Percentiles rank a stretch among this genome's conserved stretches.
phyloP scores from a whole-genome alignment of 2,329 filamentous ascomycete genomes.

The Elsinoe batatas region DNA sequence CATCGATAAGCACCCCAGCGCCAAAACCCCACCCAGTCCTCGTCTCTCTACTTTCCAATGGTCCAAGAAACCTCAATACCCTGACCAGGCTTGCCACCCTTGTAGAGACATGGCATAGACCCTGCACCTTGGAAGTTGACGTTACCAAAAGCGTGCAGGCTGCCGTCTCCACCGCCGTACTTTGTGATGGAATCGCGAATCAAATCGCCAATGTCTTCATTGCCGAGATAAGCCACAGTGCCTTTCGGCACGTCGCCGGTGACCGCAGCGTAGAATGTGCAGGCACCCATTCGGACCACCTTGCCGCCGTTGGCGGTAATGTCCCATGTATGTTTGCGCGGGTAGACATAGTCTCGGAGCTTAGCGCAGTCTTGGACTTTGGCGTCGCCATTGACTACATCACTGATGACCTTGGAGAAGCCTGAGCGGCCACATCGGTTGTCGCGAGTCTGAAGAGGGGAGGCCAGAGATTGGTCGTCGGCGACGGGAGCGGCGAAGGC shows the following conservation, averaged over 20 bases:
- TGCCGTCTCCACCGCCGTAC: background rate
- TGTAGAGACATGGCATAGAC: background rate
- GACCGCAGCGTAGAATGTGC: slow-evolving; percentile 3
- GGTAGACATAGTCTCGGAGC: background rate
- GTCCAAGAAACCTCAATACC: slow-evolving; percentile 4
- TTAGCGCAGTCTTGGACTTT: background rate
- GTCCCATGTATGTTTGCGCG: background rate
- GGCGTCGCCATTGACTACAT: background rate
- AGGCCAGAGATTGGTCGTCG: background rate
- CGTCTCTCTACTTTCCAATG: background rate
- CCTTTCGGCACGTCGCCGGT: background rate
- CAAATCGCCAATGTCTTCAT: background rate
- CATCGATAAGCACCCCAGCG: too few relatives aligned
- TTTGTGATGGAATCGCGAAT: background rate
- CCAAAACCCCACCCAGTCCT: too few relatives aligned
- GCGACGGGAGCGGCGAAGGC: background rate
- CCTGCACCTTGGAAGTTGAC: background rate
- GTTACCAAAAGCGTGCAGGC: background rate
- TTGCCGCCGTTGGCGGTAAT: background rate
- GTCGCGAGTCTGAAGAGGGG: background rate
- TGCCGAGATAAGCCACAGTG: background rate
- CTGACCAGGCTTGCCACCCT: background rate
- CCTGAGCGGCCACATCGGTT: background rate
- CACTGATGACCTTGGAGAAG: background rate
- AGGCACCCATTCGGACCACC: background rate